These are phyloP conservation scores for Apiospora arundinis DNA, from an alignment of 2,329 filamentous ascomycete species.

Conservation along the genomic window DNA sequence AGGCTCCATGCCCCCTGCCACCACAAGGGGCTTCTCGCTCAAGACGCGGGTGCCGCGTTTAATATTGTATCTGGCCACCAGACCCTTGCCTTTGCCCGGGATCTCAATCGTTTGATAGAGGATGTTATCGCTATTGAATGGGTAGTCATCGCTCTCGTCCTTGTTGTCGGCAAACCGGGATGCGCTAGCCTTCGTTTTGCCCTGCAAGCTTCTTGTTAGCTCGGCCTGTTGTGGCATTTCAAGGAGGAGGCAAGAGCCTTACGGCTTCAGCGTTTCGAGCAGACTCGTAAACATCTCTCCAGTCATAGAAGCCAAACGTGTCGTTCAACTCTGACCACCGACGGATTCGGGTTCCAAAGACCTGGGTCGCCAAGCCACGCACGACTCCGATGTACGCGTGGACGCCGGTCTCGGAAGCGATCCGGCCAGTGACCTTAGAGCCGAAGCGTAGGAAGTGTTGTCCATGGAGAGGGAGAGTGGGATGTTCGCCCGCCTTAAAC, in stretches of 20 bases:
- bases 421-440: background rate
- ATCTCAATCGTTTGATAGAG: conserved; percentile 33
- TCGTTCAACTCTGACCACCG: conserved; percentile 8
- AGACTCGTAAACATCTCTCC: conserved; percentile 8
- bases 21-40: conserved; percentile 46
- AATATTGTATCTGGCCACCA: conserved; percentile 45
- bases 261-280: background rate
- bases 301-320: conserved; percentile 20
- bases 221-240: no score
- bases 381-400: background rate
- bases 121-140: background rate
- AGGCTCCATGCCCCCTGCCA: conserved; percentile 23
- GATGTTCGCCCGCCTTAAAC: conserved; percentile 17
- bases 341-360: conserved; percentile 18
- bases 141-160: background rate
- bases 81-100: conserved; percentile 46
- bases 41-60: conserved; percentile 47
- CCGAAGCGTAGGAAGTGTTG: conserved; percentile 21
- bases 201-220: background rate
- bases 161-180: background rate
- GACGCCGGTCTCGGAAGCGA: background rate
- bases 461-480: conserved; percentile 21
- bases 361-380: background rate
- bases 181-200: no score
- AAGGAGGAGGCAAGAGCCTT: background rate